phyloP scores from a whole-genome alignment of 192 early-diverging fungal species.

The Coemansia sp. region DNA sequence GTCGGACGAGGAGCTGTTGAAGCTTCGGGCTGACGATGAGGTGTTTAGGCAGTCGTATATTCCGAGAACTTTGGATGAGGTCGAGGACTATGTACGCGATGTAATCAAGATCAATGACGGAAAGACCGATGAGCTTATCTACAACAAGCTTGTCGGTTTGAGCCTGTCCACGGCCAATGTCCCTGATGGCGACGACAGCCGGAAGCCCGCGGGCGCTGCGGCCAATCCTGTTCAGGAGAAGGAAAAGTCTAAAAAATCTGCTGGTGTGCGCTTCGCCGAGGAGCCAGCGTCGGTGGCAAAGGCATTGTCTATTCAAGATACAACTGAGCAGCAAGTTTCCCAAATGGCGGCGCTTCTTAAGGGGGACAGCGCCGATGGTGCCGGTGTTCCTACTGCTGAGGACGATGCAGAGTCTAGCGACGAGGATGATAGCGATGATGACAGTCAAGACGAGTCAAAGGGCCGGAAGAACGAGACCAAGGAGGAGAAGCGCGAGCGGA shows the following conservation, averaged over 20 bases:
- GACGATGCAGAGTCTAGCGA: constrained; percentile 3
- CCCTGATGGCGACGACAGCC: neutral
- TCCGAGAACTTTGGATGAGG: constrained; percentile 89
- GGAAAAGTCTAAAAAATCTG: constrained; percentile 53
- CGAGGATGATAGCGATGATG: constrained; percentile 42
- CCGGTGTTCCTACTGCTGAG: constrained; percentile 18
- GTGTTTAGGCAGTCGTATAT: constrained; percentile 93
- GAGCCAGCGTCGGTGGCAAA: neutral
- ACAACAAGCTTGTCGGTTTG: constrained; percentile 61
- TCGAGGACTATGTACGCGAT: constrained; percentile 86
- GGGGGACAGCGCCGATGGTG: constrained; percentile 20
- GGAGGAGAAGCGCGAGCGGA: constrained; percentile 87
- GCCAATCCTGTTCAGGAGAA: neutral
- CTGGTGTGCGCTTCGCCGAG: constrained; percentile 39
- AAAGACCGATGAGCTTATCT: constrained; percentile 64
- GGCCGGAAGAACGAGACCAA: constrained; percentile 85
- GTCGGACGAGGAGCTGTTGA: constrained; percentile 56
- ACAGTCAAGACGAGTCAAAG: constrained; percentile 55
- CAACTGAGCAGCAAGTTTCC: neutral
- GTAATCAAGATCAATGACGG: constrained; percentile 74
- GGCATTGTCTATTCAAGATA: neutral
- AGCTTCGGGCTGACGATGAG: constrained; percentile 75
- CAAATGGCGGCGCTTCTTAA: neutral
- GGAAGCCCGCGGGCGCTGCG: neutral
- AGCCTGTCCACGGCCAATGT: constrained; percentile 57